Base-by-base conservation (phyloP, 2,329 filamentous ascomycete species). In the Xylaria sp. region DNA sequence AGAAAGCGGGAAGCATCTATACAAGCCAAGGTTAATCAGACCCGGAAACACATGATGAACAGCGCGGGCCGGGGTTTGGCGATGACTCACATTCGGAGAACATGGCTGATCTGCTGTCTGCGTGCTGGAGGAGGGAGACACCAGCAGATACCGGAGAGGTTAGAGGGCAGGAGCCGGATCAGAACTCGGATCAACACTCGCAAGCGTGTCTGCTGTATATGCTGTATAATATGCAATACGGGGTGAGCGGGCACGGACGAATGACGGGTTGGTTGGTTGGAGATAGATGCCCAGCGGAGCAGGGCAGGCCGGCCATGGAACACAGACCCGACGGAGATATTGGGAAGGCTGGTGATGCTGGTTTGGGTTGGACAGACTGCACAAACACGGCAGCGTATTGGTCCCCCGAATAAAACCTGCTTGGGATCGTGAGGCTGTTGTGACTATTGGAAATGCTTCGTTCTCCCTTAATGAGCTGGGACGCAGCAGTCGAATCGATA, bases 1-100 rank as follows among this genome's bases (percentile, higher is more conserved):
- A 99, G 86, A 75, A 99, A 99, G 68, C 88, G 89, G 67, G 93
- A 97, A 70, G 94, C 94, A 87, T 97, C 94, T 97, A 23, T 7
- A 71, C 57, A 56, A 56, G 53, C 56, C 39, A 51, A 52, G 7
- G 63, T 72, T 57, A 71, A 59, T 39, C n/a, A 57, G 53, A 13
- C 48, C n/a, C 23, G 37, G 46, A 13, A 18, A 30, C 59, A 58
- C 51, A 18, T 46, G 23, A 30, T 30, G 57, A 52, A 50, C 59
- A 50, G 48, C 42, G 8, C 4, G 46, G 50, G 49, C 11, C 16
- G 18, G 42, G n/a, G 23, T 51, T 34, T 37, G 34, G 3, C 34
- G 8, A 30, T 19, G 34, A 80, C 90, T 78, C 82, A 95, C 91
- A 96, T 86, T 96, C 91, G 59, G 91, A 96, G 78, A 91, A 91